phyloP scores from a whole-genome alignment of 2,329 filamentous ascomycete species.

The Torrubiellomyces zombiae region DNA sequence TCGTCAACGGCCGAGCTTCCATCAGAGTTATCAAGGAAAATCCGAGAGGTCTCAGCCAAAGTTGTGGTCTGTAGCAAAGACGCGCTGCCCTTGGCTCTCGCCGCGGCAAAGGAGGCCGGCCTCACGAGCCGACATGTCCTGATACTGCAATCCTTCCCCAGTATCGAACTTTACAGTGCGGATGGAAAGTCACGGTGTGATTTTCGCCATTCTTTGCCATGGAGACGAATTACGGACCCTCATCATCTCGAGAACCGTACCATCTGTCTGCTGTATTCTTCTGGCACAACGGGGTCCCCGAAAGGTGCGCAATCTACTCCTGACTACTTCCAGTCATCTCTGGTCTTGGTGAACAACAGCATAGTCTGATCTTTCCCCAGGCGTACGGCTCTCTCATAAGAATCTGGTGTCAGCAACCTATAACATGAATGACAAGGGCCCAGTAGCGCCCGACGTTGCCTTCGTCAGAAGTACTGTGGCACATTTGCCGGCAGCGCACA shows the following conservation, averaged over 20 bases:
- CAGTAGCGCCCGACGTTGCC: too few species aligned
- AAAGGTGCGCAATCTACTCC: conserved; percentile 16
- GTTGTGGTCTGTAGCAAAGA: conserved; percentile 30
- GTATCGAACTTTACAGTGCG: conserved; percentile 10
- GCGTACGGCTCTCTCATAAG: conserved; percentile 25
- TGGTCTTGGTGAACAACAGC: background rate
- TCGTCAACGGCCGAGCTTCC: conserved; percentile 32
- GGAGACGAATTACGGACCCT: conserved; percentile 35
- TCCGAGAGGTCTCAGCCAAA: conserved; percentile 19
- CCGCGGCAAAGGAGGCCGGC: conserved; percentile 29
- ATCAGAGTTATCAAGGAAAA: conserved; percentile 30
- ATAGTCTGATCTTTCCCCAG: conserved; percentile 5
- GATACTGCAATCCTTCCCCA: conserved; percentile 24
- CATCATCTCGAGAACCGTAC: conserved; percentile 22
- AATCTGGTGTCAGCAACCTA: conserved; percentile 30
- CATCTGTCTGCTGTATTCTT: conserved; percentile 29
- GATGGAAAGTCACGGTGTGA: conserved; percentile 10
- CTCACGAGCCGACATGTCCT: conserved; percentile 30
- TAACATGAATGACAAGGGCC: too few species aligned
- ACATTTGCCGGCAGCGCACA: conserved; percentile 28
- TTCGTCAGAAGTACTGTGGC: conserved; percentile 19
- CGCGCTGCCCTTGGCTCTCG: conserved; percentile 25
- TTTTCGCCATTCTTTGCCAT: conserved; percentile 24
- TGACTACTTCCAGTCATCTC: background rate
- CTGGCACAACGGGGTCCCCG: conserved; percentile 30